Evolutionary conservation across 2,329 filamentous ascomycete genomes (phyloP).

Genomic region (Cercospora janseana): DNA sequence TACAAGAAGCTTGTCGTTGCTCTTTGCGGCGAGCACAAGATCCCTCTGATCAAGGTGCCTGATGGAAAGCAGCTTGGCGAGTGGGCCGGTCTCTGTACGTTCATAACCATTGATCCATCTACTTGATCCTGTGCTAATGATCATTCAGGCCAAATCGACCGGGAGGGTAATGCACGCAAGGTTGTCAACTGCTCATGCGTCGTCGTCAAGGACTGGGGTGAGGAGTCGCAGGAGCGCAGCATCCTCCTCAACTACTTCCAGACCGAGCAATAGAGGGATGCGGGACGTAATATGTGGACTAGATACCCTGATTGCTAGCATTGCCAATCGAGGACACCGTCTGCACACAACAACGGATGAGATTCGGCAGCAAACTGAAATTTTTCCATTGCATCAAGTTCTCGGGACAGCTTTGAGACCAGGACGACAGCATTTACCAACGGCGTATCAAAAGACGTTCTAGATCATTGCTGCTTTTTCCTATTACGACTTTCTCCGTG

Average conservation of each 20-base stretch:
- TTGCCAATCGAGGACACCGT: conserved; percentile 6
- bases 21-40: conserved; percentile 99
- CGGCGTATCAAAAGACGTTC: too few species aligned
- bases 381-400: conserved; percentile 3
- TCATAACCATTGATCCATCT: too few species aligned
- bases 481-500: too few species aligned
- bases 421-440: not conserved
- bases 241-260: conserved; percentile 99
- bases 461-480: too few species aligned
- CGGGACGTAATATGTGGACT: conserved; percentile 5
- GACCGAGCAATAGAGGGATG: conserved; percentile 59
- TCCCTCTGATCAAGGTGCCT: conserved; percentile 98
- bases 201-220: conserved; percentile 99
- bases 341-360: not conserved
- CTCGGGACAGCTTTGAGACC: conserved; percentile 1
- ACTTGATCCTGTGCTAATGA: not conserved
- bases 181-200: conserved; percentile 99
- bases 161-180: conserved; percentile 99
- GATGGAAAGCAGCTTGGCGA: conserved; percentile 99
- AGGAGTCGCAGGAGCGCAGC: conserved; percentile 98
- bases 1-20: conserved; percentile 99
- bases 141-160: conserved; percentile 83
- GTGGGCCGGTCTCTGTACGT: conserved; percentile 99
- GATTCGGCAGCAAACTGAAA: conserved; percentile 3
- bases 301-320: conserved; percentile 8